A percentile compares a stretch with the other conserved stretches of the same genome.
phyloP scores from a whole-genome alignment of 192 early-diverging fungal species.

The Coemansia sp. region DNA sequence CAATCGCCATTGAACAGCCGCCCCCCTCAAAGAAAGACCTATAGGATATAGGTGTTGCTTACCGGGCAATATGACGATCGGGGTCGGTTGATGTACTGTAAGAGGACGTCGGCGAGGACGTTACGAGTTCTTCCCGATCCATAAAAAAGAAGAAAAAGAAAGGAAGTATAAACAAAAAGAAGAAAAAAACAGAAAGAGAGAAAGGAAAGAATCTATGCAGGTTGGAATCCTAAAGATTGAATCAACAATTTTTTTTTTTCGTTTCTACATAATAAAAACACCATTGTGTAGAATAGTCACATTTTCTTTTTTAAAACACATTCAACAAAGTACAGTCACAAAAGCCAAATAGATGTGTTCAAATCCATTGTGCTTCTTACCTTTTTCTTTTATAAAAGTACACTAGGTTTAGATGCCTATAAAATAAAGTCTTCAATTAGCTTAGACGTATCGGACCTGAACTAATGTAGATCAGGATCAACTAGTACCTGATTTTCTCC shows the following conservation, averaged over 20 bases:
- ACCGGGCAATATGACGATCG: conserved; percentile 19
- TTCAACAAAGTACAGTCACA: background rate
- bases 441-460: background rate
- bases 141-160: background rate
- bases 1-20: background rate
- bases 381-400: background rate
- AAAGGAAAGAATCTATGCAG: background rate
- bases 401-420: background rate
- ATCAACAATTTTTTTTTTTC: background rate
- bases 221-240: background rate
- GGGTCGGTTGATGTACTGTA: conserved; percentile 26
- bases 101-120: conserved; percentile 25
- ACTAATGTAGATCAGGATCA: background rate
- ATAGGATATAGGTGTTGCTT: conserved; percentile 8
- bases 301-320: background rate
- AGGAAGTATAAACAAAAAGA: background rate
- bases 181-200: background rate
- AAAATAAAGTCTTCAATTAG: background rate
- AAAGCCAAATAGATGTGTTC: background rate
- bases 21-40: background rate
- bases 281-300: background rate
- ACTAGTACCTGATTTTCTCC: background rate
- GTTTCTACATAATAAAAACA: background rate
- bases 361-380: background rate
- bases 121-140: conserved; percentile 14